These are phyloP conservation scores for Davidsoniella australis DNA, from an alignment of 2,329 filamentous ascomycete species.

Conservation along the genomic window DNA sequence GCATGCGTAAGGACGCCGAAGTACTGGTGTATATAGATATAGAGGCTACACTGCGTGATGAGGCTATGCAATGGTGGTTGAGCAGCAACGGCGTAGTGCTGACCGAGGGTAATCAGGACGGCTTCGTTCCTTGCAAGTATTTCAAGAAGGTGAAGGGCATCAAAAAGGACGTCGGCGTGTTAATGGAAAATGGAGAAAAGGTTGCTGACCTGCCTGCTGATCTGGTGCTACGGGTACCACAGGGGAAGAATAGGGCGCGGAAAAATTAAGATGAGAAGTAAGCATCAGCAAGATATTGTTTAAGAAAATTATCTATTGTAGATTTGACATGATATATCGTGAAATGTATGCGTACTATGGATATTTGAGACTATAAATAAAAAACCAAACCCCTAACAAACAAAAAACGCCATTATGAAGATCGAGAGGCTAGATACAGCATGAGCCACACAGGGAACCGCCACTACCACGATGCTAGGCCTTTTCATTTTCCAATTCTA, in stretches of 20 bases:
- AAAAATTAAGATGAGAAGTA: constrained; percentile 14
- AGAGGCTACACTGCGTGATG: constrained; percentile 42
- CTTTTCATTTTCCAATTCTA: too few species aligned
- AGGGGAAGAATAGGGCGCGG: constrained; percentile 26
- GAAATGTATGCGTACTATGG: not conserved
- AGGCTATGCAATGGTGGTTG: constrained; percentile 52
- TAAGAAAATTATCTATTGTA: not conserved
- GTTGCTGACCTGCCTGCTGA: constrained; percentile 47
- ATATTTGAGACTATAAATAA: not conserved
- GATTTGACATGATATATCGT: too few species aligned
- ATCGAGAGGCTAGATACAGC: too few species aligned
- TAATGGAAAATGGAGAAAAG: constrained; percentile 56
- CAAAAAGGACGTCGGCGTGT: constrained; percentile 38
- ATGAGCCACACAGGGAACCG: too few species aligned
- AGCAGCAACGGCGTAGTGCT: constrained; percentile 66
- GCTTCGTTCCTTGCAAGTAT: constrained; percentile 46
- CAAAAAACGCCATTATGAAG: not conserved
- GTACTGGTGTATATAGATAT: constrained; percentile 66
- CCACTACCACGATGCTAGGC: too few species aligned
- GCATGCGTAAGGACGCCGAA: constrained; percentile 65
- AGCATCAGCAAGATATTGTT: constrained; percentile 7
- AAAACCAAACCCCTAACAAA: not conserved
- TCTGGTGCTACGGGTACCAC: constrained; percentile 31
- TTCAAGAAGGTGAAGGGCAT: constrained; percentile 56
- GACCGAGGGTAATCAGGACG: constrained; percentile 40